Evolutionary conservation across 257 asterid species (phyloP).

Genomic region (Penstemon newberryi): DNA sequence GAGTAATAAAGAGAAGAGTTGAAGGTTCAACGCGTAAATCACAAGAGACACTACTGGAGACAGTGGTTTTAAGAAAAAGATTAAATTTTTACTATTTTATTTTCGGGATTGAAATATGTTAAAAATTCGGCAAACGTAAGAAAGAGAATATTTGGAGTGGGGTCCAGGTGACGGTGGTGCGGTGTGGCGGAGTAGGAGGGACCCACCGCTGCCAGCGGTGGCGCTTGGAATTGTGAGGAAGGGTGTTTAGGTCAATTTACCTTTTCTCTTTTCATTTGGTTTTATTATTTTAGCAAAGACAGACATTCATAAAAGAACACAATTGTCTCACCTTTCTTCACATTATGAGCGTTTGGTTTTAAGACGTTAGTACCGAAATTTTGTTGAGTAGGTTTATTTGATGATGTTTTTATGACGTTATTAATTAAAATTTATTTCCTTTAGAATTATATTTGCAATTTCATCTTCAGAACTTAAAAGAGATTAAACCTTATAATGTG

Average conservation of each 20-base stretch:
- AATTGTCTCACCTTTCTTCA: slow-evolving; percentile 4
- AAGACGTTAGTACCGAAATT: background rate
- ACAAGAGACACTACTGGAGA: slow-evolving; percentile 39
- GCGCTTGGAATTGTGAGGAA: slow-evolving; percentile 31
- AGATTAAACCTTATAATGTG: no score
- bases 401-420: slow-evolving; percentile 2
- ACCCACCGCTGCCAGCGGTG: slow-evolving; percentile 40
- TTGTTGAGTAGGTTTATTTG: no score
- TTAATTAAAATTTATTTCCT: no score
- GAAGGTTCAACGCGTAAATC: slow-evolving; percentile 52
- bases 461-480: no score
- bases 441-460: no score
- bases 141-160: slow-evolving; percentile 28
- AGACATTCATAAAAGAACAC: slow-evolving; percentile 4
- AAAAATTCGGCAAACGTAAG: background rate
- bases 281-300: background rate
- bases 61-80: background rate
- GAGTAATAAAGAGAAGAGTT: slow-evolving; percentile 11
- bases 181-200: slow-evolving; percentile 31
- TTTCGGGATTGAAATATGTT: slow-evolving; percentile 20
- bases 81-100: background rate
- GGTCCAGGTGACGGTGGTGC: slow-evolving; percentile 33
- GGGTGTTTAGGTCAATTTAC: slow-evolving; percentile 31
- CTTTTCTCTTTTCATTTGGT: background rate
- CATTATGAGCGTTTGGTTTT: slow-evolving; percentile 3